A percentile compares a stretch with the other conserved stretches of the same genome.
Evolutionary conservation across 1,284 basidiomycete species (phyloP).

Genomic region (Ganoderma leucocontextum): DNA sequence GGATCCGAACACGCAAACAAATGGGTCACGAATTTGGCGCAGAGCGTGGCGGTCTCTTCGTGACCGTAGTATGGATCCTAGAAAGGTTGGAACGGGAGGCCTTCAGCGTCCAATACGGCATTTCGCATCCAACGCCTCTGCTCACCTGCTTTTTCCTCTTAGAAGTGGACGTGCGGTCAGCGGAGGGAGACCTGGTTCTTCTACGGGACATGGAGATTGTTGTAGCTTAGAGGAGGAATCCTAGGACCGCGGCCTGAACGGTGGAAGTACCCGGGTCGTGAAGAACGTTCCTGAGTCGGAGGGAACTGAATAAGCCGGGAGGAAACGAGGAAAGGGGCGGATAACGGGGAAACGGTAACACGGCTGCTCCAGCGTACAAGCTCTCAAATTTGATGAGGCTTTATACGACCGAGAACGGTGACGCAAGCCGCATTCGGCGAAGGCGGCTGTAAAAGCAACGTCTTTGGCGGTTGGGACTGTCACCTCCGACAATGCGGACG

Average conservation of each 20-base stretch:
- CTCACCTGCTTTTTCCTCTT: background rate
- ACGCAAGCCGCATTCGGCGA: background rate
- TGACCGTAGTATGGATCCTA: background rate
- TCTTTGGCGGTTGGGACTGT: background rate
- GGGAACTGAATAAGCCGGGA: background rate
- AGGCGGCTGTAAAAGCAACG: background rate
- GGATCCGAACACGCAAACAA: background rate
- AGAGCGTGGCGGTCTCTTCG: background rate
- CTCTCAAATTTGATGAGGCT: background rate
- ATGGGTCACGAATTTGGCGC: background rate
- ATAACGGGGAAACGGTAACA: background rate
- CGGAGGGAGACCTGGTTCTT: background rate
- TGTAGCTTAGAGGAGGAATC: background rate
- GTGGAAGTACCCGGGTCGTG: background rate
- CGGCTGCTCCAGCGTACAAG: background rate
- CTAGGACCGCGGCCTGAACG: background rate
- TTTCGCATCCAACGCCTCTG: background rate
- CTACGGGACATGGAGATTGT: background rate
- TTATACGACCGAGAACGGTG: background rate
- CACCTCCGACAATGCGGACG: background rate
- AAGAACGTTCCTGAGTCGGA: background rate
- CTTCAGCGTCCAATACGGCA: background rate
- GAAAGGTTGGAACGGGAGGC: background rate
- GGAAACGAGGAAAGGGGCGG: background rate
- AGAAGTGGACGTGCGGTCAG: too few species aligned